A percentile compares a stretch with the other conserved stretches of the same genome.
These are phyloP conservation scores for Clonostachys rosea DNA, from an alignment of 2,329 filamentous ascomycete species.

Conservation along the genomic window DNA sequence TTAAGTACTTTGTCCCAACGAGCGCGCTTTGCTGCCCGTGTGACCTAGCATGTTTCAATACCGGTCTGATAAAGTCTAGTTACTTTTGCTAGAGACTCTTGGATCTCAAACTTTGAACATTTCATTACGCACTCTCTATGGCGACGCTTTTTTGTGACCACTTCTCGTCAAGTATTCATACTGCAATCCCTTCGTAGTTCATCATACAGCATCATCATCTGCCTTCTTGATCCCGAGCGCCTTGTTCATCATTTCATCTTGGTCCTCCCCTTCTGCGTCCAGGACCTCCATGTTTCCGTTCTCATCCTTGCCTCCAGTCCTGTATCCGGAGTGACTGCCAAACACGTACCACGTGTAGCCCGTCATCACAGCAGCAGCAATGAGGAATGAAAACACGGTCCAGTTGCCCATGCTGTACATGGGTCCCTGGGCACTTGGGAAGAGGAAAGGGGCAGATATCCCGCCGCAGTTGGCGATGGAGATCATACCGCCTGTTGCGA, in stretches of 20 bases:
- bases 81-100: no score
- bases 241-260: constrained; percentile 12
- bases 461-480: constrained; percentile 24
- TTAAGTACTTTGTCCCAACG: no score
- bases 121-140: no score
- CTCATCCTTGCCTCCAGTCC: constrained; percentile 13
- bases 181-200: no score
- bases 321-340: constrained; percentile 20
- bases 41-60: no score
- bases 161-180: no score
- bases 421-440: constrained; percentile 17
- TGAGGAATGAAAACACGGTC: constrained; percentile 23
- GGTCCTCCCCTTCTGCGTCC: constrained; percentile 9
- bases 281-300: constrained; percentile 12
- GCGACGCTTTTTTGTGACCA: no score
- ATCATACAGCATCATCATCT: neutral
- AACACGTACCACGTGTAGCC: constrained; percentile 21
- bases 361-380: constrained; percentile 13
- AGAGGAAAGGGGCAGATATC: constrained; percentile 24
- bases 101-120: no score
- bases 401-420: constrained; percentile 26
- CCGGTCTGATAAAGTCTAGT: no score
- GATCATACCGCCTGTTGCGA: constrained; percentile 26
- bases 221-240: constrained; percentile 7
- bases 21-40: no score